Percentiles rank a stretch among this genome's conserved stretches.
These are phyloP conservation scores for Argentina anserina DNA, from an alignment of 306 rosid genomes.

Conservation along the genomic window DNA sequence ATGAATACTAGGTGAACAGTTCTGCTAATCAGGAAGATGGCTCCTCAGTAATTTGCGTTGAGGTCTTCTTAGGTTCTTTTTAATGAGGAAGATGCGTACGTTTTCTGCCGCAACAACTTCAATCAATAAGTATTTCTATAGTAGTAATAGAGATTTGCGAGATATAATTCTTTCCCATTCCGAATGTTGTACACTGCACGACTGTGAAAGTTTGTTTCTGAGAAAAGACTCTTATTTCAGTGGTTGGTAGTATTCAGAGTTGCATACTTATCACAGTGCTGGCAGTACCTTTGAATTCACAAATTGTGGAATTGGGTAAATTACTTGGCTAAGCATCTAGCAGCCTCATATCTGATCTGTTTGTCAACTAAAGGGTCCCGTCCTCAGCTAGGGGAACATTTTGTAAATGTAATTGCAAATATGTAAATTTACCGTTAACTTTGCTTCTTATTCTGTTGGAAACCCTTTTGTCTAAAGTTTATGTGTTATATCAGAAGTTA, in stretches of 20 bases:
- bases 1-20: not conserved
- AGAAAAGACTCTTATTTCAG: not conserved
- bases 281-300: not conserved
- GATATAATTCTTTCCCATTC: not conserved
- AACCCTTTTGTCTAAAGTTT: not conserved
- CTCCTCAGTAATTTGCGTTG: not conserved
- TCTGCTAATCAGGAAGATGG: not conserved
- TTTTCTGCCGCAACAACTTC: not conserved
- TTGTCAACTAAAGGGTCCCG: not conserved
- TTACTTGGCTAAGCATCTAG: not conserved
- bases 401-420: not conserved
- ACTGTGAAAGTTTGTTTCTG: not conserved
- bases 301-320: not conserved
- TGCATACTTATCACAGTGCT: no score
- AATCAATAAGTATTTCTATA: not conserved
- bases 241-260: not conserved
- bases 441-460: not conserved
- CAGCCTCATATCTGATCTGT: not conserved
- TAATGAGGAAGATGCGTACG: not conserved
- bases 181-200: not conserved
- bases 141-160: not conserved
- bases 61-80: not conserved
- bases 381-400: not conserved
- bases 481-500: not conserved
- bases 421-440: not conserved